Base-by-base conservation (phyloP, 192 early-diverging fungal species). In the Entomortierella chlamydospora region DNA sequence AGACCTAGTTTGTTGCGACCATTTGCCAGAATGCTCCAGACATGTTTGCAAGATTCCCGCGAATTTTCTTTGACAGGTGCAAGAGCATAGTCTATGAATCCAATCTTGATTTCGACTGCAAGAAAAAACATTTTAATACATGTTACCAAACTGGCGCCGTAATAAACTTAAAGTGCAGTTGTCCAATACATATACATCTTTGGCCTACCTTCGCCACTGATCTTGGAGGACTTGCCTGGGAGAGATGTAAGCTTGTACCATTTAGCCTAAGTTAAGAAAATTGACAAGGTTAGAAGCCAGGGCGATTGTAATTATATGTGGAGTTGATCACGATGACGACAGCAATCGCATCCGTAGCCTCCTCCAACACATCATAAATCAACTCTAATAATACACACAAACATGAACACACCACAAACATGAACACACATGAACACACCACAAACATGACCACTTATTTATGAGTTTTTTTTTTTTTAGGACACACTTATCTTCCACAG, bases 241-340 rank as follows among this genome's bases (percentile, higher is more conserved):
- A 50, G 25, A 5, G 68, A 33, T 13, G 20, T 49, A 11, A 86
- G 60, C 11, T 65, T 43, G 73, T 78, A 76, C 83, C 84, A 85
- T 72, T 63, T 71, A 10, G 83, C 22, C 83, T 88, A 67, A 15
- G 39, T 51, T 23, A 57, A 4, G 37, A 33, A 20, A 31, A 2
- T 25, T 11, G 37, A 33, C 56, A 59, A 50, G 17, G 18, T 50
- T 11, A 61, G 59, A 3, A 23, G 39, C 25, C 34, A 37, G 4
- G 57, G 4, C 34, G 10, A 37, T n/a, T n/a, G n/a, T n/a, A n/a
- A 17, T 57, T 29, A 11, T n/a, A 22, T 13, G 13, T 17, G 10
- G 33, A 41, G 33, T 20, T 29, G 0, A 20, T 31, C 56, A n/a
- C n/a, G n/a, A n/a, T n/a, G n/a, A n/a, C n/a, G n/a, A n/a, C n/a